Conservation (phyloP, 2,329 filamentous ascomycete species). For the Cryphonectria carpinicola region DNA sequence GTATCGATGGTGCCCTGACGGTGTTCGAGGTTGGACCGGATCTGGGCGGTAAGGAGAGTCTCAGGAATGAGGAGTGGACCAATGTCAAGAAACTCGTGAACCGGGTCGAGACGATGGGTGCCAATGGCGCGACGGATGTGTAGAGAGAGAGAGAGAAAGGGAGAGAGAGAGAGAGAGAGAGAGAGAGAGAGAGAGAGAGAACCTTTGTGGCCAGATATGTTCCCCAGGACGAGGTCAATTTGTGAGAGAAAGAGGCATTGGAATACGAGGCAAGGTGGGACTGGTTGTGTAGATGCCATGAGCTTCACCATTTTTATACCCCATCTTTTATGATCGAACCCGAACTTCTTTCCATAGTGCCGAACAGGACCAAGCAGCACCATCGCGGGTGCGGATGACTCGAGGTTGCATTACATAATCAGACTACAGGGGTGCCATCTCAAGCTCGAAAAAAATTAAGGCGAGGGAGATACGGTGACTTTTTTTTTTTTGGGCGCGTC, state of each 20-base stretch:
- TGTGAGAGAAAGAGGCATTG: conserved; percentile 11
- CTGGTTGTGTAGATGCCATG: conserved; percentile 21
- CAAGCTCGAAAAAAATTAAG: conserved; percentile 12
- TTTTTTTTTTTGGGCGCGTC: background rate
- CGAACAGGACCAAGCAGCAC: background rate
- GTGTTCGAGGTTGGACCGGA: conserved; percentile 89
- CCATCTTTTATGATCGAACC: conserved; percentile 8
- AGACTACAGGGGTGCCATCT: background rate
- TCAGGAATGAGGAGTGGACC: conserved; percentile 88
- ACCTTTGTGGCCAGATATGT: conserved; percentile 1
- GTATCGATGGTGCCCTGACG: conserved; percentile 86
- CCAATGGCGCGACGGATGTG: conserved; percentile 51
- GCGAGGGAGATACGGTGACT: background rate
- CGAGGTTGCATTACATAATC: background rate
- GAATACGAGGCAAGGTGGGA: conserved; percentile 14
- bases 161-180: conserved; percentile 33
- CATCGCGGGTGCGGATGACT: background rate
- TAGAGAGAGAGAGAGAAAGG: conserved; percentile 37
- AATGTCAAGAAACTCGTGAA: conserved; percentile 88
- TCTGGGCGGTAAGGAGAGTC: conserved; percentile 80
- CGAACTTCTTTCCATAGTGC: background rate
- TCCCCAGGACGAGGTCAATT: conserved; percentile 11
- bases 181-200: conserved; percentile 33
- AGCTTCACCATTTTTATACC: conserved; percentile 28
- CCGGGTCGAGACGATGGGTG: conserved; percentile 67